Evolutionary conservation across 2,329 filamentous ascomycete genomes (phyloP), one percentile per base, ranked within the genome.

Genomic region (Trichoderma harzianum): DNA sequence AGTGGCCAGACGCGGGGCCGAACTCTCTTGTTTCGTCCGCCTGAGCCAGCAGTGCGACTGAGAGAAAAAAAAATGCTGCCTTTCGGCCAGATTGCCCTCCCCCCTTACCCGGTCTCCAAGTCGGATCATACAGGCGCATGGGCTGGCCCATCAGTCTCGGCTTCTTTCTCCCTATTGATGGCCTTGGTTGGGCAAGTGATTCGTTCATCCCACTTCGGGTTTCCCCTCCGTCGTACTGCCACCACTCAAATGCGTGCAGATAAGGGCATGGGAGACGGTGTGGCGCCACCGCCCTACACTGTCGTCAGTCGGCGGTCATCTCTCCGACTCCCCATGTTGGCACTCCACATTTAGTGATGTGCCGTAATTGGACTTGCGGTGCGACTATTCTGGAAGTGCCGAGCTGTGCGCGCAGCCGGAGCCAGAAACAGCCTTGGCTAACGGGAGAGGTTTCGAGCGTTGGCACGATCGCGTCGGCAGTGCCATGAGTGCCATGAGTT

Each of bases 1-100:
- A 80, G 67, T 80, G 79, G 80, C 69, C 75, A 72, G 71, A 39
- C 47, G 61, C 68, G 71, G 71, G 71, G 71, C 68, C 61, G 30
- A 61, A 70, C 68, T 71, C 71, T 71, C 61, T 39, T 72, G 68
- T 36, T 68, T 72, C 71, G 66, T 61, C 58, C 71, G 58, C 67
- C 47, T 51, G 43, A 69, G 68, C 36, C 34, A 71, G 53, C 61
- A 30, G 51, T 43, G 69, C 28, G 51, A 43, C 51, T 57, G 36
- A 51, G 36, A 57, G 36, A 43, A 16, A 57, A 30, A 57, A 51
- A 60, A 53, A n/a, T 32, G n/a, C 51, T 70, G 47, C 58, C 58
- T 26, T 34, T 69, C 66, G 39, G 67, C 66, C 61, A 64, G 61
- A 51, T 61, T 70, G 36, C 14, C 21, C n/a, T 51, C 30, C 21